Conservation (phyloP, 306 rosid genomes). For the Vachellia collinsii region DNA sequence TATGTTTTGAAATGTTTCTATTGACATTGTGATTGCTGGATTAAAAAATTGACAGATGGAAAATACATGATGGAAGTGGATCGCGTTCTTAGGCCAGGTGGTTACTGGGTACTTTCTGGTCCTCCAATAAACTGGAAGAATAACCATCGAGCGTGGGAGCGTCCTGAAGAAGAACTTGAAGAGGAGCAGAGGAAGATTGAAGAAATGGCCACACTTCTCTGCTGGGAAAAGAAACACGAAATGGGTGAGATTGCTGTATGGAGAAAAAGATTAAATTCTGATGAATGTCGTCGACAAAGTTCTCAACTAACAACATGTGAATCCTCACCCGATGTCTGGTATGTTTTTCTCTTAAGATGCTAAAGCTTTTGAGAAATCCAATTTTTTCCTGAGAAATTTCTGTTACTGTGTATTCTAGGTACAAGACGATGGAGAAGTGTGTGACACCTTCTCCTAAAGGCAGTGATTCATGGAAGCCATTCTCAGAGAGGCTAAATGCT, state of each 20-base stretch:
- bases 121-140: slow-evolving; percentile 62
- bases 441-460: slow-evolving; percentile 49
- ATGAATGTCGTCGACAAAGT: slow-evolving; percentile 35
- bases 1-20: background rate
- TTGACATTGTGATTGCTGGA: background rate
- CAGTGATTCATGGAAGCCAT: slow-evolving; percentile 47
- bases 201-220: slow-evolving; percentile 52
- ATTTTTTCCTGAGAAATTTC: background rate
- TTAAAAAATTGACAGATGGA: slow-evolving; percentile 40
- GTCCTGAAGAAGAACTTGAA: slow-evolving; percentile 52
- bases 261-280: slow-evolving; percentile 46
- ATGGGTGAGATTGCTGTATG: slow-evolving; percentile 62
- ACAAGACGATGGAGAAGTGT: slow-evolving; percentile 55
- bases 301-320: slow-evolving; percentile 43
- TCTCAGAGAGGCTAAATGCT: slow-evolving; percentile 51
- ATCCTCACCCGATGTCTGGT: slow-evolving; percentile 49
- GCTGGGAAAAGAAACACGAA: slow-evolving; percentile 68
- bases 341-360: background rate
- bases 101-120: slow-evolving; percentile 70
- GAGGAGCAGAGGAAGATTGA: slow-evolving; percentile 64
- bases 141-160: slow-evolving; percentile 52
- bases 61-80: slow-evolving; percentile 65
- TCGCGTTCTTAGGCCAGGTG: slow-evolving; percentile 67
- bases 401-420: slow-evolving; percentile 37
- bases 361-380: background rate